Evolutionary conservation across 805 yeast species (phyloP).

Genomic region (Starmerella floris): DNA sequence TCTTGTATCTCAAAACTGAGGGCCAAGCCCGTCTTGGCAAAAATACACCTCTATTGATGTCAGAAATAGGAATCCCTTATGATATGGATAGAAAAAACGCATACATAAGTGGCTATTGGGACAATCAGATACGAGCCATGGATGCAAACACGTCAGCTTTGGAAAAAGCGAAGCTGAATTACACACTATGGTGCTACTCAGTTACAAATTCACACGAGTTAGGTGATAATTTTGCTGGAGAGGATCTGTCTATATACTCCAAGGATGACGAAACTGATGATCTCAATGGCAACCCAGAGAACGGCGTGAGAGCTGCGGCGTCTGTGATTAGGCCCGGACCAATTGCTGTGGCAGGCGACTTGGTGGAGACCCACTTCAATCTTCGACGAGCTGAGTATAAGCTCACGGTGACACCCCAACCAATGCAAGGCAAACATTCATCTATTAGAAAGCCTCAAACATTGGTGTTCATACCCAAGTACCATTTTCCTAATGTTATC

Average conservation of each 20-base stretch:
- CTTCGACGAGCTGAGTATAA: constrained; percentile 35
- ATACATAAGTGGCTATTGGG: constrained; percentile 50
- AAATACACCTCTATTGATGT: constrained; percentile 57
- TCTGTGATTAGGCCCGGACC: constrained; percentile 74
- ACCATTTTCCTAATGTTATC: constrained; percentile 41
- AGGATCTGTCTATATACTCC: constrained; percentile 83
- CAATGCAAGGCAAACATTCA: not conserved
- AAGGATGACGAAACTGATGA: constrained; percentile 20
- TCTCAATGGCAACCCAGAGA: constrained; percentile 16
- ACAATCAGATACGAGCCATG: constrained; percentile 64
- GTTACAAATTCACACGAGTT: constrained; percentile 58
- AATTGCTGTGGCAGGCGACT: constrained; percentile 46
- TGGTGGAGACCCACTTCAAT: constrained; percentile 46
- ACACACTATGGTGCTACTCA: constrained; percentile 79
- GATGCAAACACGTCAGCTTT: constrained; percentile 72
- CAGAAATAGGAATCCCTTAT: constrained; percentile 96
- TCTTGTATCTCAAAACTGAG: constrained; percentile 53
- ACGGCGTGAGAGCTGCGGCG: constrained; percentile 61
- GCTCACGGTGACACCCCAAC: constrained; percentile 32
- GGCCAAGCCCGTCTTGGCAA: constrained; percentile 49
- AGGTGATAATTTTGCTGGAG: constrained; percentile 92
- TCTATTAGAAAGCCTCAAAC: constrained; percentile 8
- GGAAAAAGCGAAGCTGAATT: constrained; percentile 58
- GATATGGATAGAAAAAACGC: constrained; percentile 81
- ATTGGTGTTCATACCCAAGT: constrained; percentile 49